phyloP scores from a whole-genome alignment of 805 yeast genomes.

The Wickerhamiella siamensis region DNA sequence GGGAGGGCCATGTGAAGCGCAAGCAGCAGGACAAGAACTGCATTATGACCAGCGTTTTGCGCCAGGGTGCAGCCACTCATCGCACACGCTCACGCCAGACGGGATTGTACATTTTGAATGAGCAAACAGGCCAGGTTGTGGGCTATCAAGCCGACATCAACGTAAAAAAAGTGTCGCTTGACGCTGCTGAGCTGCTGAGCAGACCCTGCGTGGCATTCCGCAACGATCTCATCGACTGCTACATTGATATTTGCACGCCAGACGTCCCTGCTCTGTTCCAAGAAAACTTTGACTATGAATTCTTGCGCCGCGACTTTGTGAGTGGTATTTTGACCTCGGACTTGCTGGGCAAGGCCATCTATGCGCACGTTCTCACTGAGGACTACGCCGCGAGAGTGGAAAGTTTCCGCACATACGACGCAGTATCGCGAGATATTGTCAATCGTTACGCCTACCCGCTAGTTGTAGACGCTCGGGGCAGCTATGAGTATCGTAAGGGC shows the following conservation, averaged over 20 bases:
- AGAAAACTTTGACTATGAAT: slow-evolving; percentile 91
- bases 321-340: slow-evolving; percentile 85
- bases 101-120: slow-evolving; percentile 72
- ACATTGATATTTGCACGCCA: slow-evolving; percentile 88
- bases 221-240: slow-evolving; percentile 92
- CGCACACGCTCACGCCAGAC: slow-evolving; percentile 62
- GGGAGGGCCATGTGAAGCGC: slow-evolving; percentile 59
- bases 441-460: slow-evolving; percentile 90
- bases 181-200: slow-evolving; percentile 48
- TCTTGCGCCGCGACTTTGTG: slow-evolving; percentile 72
- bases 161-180: slow-evolving; percentile 23
- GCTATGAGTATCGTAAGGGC: slow-evolving; percentile 66
- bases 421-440: slow-evolving; percentile 75
- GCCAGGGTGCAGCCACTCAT: slow-evolving; percentile 73
- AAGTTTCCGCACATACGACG: slow-evolving; percentile 84
- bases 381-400: slow-evolving; percentile 93
- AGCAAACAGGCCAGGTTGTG: slow-evolving; percentile 57
- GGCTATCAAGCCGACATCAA: slow-evolving; percentile 57
- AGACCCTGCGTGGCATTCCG: slow-evolving; percentile 59
- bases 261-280: slow-evolving; percentile 91
- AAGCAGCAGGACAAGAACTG: slow-evolving; percentile 73
- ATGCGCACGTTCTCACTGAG: slow-evolving; percentile 67
- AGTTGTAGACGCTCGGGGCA: slow-evolving; percentile 70
- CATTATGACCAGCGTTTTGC: slow-evolving; percentile 84
- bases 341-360: slow-evolving; percentile 76